phyloP scores from a whole-genome alignment of 208 protist genomes.

The Wallacemonas sp. region DNA sequence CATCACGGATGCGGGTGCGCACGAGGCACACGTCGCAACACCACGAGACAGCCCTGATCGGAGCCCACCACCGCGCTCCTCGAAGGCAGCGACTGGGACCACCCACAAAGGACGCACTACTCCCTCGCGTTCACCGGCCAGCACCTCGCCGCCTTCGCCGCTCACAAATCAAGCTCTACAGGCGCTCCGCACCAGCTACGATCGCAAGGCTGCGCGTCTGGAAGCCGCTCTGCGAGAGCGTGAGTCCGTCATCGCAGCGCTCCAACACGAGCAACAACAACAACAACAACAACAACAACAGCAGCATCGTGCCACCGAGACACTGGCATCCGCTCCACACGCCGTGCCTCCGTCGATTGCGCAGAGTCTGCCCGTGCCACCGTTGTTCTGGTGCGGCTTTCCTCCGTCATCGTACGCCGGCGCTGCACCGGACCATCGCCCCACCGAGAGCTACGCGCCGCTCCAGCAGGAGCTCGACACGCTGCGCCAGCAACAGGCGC shows the following conservation, averaged over 20 bases:
- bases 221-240: background rate
- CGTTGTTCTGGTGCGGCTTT: background rate
- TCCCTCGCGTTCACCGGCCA: background rate
- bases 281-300: background rate
- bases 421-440: background rate
- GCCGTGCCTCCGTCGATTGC: background rate
- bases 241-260: background rate
- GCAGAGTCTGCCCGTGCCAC: background rate
- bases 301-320: too few species aligned
- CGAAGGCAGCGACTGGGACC: background rate
- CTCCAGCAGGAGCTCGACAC: conserved; percentile 20
- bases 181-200: conserved; percentile 5
- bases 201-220: background rate
- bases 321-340: too few species aligned
- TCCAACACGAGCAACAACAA: background rate
- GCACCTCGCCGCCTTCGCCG: conserved; percentile 4
- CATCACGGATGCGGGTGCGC: too few species aligned
- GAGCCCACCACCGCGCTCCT: too few species aligned
- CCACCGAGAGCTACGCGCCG: background rate
- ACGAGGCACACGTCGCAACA: background rate
- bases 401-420: background rate
- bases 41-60: too few species aligned
- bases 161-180: conserved; percentile 6
- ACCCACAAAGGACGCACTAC: too few species aligned
- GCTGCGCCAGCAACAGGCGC: conserved; percentile 22